Percentiles rank a stretch among this genome's conserved stretches.
Conservation (phyloP, 2,329 filamentous ascomycete species). For the Purpureocillium lavendulum region DNA sequence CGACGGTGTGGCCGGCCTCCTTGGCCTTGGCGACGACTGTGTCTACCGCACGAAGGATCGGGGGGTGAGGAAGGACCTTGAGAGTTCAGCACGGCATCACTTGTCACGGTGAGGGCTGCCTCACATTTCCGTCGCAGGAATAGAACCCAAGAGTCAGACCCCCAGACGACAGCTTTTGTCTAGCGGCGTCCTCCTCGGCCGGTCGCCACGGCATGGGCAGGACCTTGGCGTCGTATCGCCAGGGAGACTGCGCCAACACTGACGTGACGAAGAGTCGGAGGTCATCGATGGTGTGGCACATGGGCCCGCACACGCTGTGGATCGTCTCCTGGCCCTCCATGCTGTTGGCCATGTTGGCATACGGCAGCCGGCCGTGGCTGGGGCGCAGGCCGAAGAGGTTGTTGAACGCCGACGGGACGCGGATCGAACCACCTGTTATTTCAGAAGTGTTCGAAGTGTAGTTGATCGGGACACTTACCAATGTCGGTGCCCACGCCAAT, state of each 20-base stretch:
- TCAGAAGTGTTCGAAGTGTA: too few species aligned
- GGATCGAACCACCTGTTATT: constrained; percentile 14
- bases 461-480: too few species aligned
- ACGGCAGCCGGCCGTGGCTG: constrained; percentile 16
- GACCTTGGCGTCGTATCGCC: constrained; percentile 25
- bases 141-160: constrained; percentile 23
- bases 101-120: too few species aligned
- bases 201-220: constrained; percentile 27
- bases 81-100: too few species aligned
- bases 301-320: constrained; percentile 22
- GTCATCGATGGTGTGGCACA: constrained; percentile 17
- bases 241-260: constrained; percentile 23
- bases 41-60: constrained; percentile 12
- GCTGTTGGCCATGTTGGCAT: constrained; percentile 21
- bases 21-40: constrained; percentile 15
- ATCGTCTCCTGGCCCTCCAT: constrained; percentile 25
- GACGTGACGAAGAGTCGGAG: constrained; percentile 14
- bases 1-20: constrained; percentile 17
- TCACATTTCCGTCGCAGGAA: constrained; percentile 15
- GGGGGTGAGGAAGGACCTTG: background rate
- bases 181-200: constrained; percentile 16
- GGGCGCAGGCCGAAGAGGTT: constrained; percentile 20
- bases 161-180: constrained; percentile 11
- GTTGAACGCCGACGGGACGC: constrained; percentile 22
- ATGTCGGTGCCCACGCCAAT: constrained; percentile 29